These are phyloP conservation scores for Penicillium sp. DNA, from an alignment of 2,329 filamentous ascomycete genomes.

Conservation along the genomic window DNA sequence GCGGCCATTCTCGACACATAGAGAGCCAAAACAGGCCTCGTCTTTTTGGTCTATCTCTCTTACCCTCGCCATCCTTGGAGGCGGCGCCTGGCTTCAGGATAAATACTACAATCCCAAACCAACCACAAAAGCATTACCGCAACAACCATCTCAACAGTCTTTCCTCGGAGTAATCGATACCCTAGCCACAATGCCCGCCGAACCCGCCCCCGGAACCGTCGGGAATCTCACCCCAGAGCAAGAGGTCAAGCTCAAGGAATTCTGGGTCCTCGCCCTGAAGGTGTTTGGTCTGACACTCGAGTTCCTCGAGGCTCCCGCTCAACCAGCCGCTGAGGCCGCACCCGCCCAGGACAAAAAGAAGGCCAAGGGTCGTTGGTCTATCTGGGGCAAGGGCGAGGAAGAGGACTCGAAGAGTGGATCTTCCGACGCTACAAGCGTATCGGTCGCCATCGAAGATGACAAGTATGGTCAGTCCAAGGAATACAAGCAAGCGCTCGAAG, in stretches of 20 bases:
- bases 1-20: conserved; percentile 30
- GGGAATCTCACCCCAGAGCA: conserved; percentile 89
- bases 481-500: conserved; percentile 78
- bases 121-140: conserved; percentile 7
- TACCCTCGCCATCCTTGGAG: conserved; percentile 34
- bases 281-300: conserved; percentile 65
- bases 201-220: conserved; percentile 62
- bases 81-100: conserved; percentile 37
- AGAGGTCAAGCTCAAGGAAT: conserved; percentile 81
- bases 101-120: conserved; percentile 29
- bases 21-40: conserved; percentile 36
- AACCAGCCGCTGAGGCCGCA: conserved; percentile 17
- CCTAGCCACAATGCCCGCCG: conserved; percentile 36
- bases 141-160: conserved; percentile 18
- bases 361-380: conserved; percentile 69
- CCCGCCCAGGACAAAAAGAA: conserved; percentile 56
- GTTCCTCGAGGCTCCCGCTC: conserved; percentile 23
- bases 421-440: conserved; percentile 39
- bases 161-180: conserved; percentile 40
- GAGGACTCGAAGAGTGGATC: conserved; percentile 34
- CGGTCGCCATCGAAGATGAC: conserved; percentile 63
- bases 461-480: conserved; percentile 91
- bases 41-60: conserved; percentile 41
- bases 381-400: conserved; percentile 60
- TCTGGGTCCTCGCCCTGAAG: conserved; percentile 77